Percentiles rank a stretch among this genome's conserved stretches.
Evolutionary conservation across 139 green algal species (phyloP).

Genomic region (Diplosphaera chodatii): DNA sequence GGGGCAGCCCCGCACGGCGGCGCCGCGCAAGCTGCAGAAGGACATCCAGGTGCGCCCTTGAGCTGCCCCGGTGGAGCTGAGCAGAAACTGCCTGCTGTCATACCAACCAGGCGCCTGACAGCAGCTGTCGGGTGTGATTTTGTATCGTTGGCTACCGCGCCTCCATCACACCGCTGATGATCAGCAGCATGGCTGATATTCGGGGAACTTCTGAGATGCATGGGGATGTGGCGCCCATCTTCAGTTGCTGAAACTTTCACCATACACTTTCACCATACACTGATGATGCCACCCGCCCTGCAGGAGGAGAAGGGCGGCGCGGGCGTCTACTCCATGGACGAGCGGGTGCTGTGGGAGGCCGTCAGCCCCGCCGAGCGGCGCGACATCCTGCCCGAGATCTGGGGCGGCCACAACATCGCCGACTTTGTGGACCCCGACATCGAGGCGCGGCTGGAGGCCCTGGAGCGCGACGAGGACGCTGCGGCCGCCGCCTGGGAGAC

Average conservation of each 20-base stretch:
- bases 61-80: no score
- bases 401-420: constrained; percentile 92
- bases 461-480: constrained; percentile 86
- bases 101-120: no score
- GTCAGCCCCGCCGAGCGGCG: constrained; percentile 78
- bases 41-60: constrained; percentile 39
- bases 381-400: constrained; percentile 97
- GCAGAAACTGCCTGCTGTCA: no score
- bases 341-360: constrained; percentile 85
- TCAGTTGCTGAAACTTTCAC: no score
- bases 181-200: no score
- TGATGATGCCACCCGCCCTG: not conserved
- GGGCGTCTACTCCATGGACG: constrained; percentile 88
- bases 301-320: constrained; percentile 91
- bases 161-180: no score
- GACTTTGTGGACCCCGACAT: constrained; percentile 99
- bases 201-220: no score
- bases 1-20: constrained; percentile 27
- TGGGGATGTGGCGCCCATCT: no score
- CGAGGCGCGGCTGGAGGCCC: constrained; percentile 82
- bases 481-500: constrained; percentile 27
- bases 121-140: no score
- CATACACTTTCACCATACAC: no score
- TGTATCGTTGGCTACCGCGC: no score
- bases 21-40: constrained; percentile 50